These are phyloP conservation scores for Coemansia sp. DNA, from an alignment of 192 early-diverging fungal species.

Conservation along the genomic window DNA sequence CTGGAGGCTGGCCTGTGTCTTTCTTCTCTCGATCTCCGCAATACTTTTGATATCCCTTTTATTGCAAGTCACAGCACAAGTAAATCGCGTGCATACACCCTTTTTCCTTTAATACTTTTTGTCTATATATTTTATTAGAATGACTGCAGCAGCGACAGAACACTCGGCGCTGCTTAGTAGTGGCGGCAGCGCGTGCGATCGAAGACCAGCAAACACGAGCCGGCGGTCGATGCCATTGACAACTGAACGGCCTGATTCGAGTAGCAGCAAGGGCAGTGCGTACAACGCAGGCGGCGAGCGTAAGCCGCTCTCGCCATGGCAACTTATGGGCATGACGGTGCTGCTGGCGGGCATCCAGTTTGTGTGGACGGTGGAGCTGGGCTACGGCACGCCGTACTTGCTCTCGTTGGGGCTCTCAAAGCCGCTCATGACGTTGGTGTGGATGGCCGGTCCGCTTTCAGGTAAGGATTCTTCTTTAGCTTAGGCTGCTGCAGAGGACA, in stretches of 20 bases:
- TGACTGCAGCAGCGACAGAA: conserved; percentile 12
- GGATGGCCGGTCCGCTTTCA: conserved; percentile 88
- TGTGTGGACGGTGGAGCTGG: conserved; percentile 56
- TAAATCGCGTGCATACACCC: neutral
- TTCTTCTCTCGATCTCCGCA: neutral
- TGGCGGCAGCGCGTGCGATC: conserved; percentile 1
- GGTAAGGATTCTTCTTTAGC: conserved; percentile 40
- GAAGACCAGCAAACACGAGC: conserved; percentile 12
- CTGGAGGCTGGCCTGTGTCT: neutral
- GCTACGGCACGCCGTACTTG: conserved; percentile 82
- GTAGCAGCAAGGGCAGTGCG: neutral
- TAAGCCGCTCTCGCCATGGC: conserved; percentile 29
- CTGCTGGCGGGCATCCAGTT: conserved; percentile 55
- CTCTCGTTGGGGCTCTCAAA: conserved; percentile 80
- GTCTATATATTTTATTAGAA: conserved; percentile 6
- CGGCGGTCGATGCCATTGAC: conserved; percentile 1
- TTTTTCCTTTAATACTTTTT: neutral
- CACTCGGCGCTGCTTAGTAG: conserved; percentile 17
- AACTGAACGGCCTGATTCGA: neutral
- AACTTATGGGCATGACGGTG: conserved; percentile 49
- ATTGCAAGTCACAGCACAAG: neutral
- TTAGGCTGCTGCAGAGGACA: neutral
- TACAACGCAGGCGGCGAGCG: conserved; percentile 10
- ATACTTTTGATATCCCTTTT: neutral
- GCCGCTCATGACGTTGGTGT: conserved; percentile 85